Percentiles rank a stretch among this genome's conserved stretches.
phyloP scores from a whole-genome alignment of 2,329 filamentous ascomycete genomes.

The Chaetomiaceae sp. region DNA sequence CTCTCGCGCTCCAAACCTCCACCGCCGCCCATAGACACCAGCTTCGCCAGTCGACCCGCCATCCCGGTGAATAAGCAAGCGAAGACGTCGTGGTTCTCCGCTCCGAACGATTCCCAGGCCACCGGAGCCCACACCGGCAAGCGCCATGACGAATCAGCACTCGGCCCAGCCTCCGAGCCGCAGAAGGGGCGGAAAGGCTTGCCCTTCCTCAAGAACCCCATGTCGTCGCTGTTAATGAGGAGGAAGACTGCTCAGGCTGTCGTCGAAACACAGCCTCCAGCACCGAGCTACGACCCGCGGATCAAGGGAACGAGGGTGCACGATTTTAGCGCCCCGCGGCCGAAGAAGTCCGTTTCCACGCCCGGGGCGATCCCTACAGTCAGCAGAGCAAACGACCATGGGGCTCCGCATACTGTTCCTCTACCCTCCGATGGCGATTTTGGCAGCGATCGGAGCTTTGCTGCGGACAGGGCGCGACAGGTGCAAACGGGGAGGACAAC shows the following conservation, averaged over 20 bases:
- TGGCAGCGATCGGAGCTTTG: neutral
- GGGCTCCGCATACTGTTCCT: too few species aligned
- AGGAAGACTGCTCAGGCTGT: slow-evolving; percentile 48
- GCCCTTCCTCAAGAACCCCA: slow-evolving; percentile 54
- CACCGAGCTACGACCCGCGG: slow-evolving; percentile 51
- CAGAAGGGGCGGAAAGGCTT: slow-evolving; percentile 47
- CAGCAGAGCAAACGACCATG: neutral
- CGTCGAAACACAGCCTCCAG: slow-evolving; percentile 37
- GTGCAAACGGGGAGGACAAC: neutral
- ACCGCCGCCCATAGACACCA: slow-evolving; percentile 33
- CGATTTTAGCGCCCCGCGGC: slow-evolving; percentile 57
- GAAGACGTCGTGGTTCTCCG: slow-evolving; percentile 41
- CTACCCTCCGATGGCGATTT: neutral
- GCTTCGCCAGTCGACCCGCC: slow-evolving; percentile 27
- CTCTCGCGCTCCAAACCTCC: slow-evolving; percentile 29
- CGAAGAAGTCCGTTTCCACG: slow-evolving; percentile 12
- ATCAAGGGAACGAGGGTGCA: slow-evolving; percentile 60
- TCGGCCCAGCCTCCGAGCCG: slow-evolving; percentile 33
- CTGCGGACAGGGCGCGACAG: neutral
- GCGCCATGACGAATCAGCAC: slow-evolving; percentile 32
- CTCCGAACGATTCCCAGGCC: slow-evolving; percentile 43
- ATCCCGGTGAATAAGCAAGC: slow-evolving; percentile 25
- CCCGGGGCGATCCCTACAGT: neutral
- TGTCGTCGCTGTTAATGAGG: slow-evolving; percentile 53
- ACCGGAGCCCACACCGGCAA: slow-evolving; percentile 32